phyloP scores from a whole-genome alignment of 768 basidiomycete genomes.

The Kondoa subrosea region DNA sequence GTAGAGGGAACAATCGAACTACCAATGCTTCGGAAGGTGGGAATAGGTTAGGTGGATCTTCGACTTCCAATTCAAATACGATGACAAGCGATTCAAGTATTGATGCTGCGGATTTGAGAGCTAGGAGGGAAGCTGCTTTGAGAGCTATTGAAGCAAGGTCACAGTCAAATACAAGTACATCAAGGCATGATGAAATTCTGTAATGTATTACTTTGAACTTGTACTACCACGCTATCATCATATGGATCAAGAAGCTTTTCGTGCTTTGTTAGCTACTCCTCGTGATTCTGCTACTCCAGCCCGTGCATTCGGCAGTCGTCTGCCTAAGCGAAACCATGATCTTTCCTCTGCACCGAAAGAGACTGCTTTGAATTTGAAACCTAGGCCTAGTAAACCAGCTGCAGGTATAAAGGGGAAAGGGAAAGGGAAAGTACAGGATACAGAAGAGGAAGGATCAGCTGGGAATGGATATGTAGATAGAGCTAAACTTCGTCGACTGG shows the following conservation, averaged over 20 bases:
- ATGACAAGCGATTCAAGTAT: too few relatives aligned
- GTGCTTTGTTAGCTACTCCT: neutral
- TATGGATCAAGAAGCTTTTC: conserved; percentile 7
- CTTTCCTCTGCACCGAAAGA: neutral
- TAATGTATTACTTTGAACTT: neutral
- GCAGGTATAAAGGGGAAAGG: neutral
- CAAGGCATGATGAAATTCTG: too few relatives aligned
- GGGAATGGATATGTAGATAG: neutral
- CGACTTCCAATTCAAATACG: neutral
- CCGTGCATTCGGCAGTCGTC: neutral
- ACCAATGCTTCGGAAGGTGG: too few relatives aligned
- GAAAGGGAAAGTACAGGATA: neutral
- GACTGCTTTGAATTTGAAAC: neutral
- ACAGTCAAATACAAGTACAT: neutral
- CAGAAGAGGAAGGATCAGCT: neutral
- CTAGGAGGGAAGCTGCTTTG: conserved; percentile 1
- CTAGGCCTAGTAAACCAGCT: neutral
- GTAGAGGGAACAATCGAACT: too few relatives aligned
- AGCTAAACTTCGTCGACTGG: neutral
- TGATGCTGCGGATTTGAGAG: neutral
- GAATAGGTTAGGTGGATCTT: neutral
- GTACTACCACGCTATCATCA: neutral
- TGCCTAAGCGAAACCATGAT: neutral
- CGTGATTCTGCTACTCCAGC: neutral
- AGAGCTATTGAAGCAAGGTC: neutral